Evolutionary conservation across 208 protist genomes (phyloP).

Genomic region (Phytomonas francai): DNA sequence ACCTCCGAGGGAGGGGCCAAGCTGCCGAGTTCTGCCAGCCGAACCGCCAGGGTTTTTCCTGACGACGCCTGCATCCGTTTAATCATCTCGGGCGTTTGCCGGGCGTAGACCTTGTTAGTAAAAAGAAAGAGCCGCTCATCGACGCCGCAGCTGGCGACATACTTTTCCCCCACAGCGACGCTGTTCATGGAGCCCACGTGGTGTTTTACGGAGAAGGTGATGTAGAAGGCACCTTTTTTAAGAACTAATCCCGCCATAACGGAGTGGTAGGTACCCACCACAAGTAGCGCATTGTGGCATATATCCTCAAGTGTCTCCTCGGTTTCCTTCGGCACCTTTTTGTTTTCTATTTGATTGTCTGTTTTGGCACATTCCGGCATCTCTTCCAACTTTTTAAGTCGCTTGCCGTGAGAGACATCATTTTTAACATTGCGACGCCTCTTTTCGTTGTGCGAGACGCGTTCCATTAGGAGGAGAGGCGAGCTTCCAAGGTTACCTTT

Average conservation of each 20-base stretch:
- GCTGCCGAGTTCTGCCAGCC: conserved; percentile 60
- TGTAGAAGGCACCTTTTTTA: conserved; percentile 34
- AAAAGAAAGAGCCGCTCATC: conserved; percentile 77
- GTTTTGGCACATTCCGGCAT: no score
- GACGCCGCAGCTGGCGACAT: conserved; percentile 52
- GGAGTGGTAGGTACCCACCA: conserved; percentile 69
- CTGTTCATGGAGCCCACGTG: conserved; percentile 49
- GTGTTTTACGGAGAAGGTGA: conserved; percentile 71
- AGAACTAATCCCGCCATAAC: conserved; percentile 64
- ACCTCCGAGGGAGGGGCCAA: conserved; percentile 47
- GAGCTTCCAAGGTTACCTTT: no score
- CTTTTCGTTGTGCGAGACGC: neutral
- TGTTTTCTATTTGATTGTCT: conserved; percentile 7
- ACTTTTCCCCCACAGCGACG: conserved; percentile 29
- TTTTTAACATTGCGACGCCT: neutral
- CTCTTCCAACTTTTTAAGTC: no score
- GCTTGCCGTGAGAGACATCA: neutral
- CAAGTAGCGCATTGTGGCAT: conserved; percentile 43
- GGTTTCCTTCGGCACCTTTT: neutral
- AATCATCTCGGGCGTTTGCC: neutral
- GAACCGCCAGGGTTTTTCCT: conserved; percentile 30
- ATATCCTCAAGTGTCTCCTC: conserved; percentile 3
- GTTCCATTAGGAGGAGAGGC: no score
- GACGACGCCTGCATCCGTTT: conserved; percentile 19
- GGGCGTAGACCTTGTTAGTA: conserved; percentile 40